Base-by-base conservation (phyloP, 2,329 filamentous ascomycete genomes). In the Aureobasidium sp. region DNA sequence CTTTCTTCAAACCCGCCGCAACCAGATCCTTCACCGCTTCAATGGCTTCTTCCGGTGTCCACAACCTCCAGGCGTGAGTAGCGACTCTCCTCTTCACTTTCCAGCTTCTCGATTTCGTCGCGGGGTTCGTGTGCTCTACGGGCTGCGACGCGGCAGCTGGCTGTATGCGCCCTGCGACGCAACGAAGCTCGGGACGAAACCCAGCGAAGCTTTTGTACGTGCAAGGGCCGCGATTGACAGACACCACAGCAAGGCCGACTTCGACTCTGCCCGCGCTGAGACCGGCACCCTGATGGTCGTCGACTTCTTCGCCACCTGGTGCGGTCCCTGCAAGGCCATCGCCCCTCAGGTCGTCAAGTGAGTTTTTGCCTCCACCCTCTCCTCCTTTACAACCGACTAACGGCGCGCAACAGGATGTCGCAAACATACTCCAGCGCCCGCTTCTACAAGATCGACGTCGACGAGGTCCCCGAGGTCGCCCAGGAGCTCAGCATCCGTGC, bases 391-490 rank as follows among this genome's bases (percentile, higher is more conserved):
- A 66, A 57, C 65, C 38, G 42, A 25, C 55, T 45, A 23, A 61
- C 67, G 51, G 49, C 23, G 13, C 25, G 8, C 31, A 15, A 46
- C 69, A 87, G 84, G 65, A 80, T 84, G 74, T 83, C 84, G 69
- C 74, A 86, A 45, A 72, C 76, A 61, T 83, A 82, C 77, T 74
- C 81, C 65, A 73, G 78, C 66, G 81, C 87, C 66, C 79, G 83
- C 74, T 96, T 96, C 77, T 85, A 85, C 82, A 94, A 96, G 83
- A 79, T 96, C 71, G 91, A 97, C 74, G 91, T 96, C 68, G 92
- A 96, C 74, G 80, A 90, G 65, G 78, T 93, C 42, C 79, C 85
- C 66, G 85, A 89, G 1, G 81, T 96, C 53, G 85, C 89, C 33
- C 81, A 86, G 69, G 84, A 94, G 71, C 84, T 94, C 64, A 84